Conservation (phyloP, 768 basidiomycete species). For the Amanita rubescens region DNA sequence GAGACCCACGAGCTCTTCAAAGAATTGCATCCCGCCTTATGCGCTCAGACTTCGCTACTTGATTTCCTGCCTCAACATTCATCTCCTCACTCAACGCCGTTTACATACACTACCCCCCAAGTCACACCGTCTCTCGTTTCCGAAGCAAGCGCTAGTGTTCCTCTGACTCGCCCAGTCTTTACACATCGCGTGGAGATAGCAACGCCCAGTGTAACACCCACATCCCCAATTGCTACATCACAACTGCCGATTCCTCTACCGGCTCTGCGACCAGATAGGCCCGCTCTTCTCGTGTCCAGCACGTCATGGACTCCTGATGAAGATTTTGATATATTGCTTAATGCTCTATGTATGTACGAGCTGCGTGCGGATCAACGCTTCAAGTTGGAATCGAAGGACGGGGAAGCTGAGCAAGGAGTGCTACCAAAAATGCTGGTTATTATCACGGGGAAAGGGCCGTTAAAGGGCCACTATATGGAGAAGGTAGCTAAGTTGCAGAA, state of each 20-base stretch:
- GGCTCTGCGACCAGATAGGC: slow-evolving; percentile 58
- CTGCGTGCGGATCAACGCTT: slow-evolving; percentile 31
- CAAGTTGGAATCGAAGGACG: slow-evolving; percentile 3
- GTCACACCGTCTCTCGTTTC: background rate
- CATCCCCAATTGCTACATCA: slow-evolving; percentile 20
- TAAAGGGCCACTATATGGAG: slow-evolving; percentile 66
- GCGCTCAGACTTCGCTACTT: slow-evolving; percentile 24
- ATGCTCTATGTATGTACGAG: slow-evolving; percentile 70
- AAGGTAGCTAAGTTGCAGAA: slow-evolving; percentile 52
- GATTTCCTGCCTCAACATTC: slow-evolving; percentile 48
- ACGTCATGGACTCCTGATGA: slow-evolving; percentile 99
- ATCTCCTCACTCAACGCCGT: slow-evolving; percentile 51
- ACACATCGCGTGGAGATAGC: slow-evolving; percentile 7
- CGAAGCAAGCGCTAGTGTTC: slow-evolving; percentile 10
- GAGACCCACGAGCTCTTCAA: slow-evolving; percentile 72
- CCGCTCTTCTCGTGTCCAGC: slow-evolving; percentile 82
- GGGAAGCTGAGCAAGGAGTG: slow-evolving; percentile 10
- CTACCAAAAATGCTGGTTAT: slow-evolving; percentile 78
- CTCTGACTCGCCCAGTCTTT: background rate
- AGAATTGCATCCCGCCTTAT: slow-evolving; percentile 34
- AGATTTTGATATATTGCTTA: slow-evolving; percentile 80
- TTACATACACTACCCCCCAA: slow-evolving; percentile 39
- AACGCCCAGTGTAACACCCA: slow-evolving; percentile 16
- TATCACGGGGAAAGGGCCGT: slow-evolving; percentile 87
- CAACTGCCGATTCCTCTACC: slow-evolving; percentile 34